Evolutionary conservation across 371 early-diverging fungal species (phyloP).

Genomic region (Mortierella sp.): DNA sequence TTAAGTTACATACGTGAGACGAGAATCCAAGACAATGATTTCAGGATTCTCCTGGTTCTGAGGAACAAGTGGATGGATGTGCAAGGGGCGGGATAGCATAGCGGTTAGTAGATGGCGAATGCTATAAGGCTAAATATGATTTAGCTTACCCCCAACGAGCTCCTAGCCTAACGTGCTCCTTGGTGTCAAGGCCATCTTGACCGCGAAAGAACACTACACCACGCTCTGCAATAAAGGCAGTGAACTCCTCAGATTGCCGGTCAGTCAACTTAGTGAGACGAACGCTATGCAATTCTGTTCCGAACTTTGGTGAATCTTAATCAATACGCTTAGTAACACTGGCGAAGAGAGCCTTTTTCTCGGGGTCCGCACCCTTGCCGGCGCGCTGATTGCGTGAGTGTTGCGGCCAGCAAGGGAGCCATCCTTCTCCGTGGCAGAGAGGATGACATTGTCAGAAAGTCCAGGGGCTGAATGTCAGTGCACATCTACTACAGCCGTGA

Average conservation of each 20-base stretch:
- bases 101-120: background rate
- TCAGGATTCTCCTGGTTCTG: slow-evolving; percentile 48
- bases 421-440: slow-evolving; percentile 47
- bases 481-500: background rate
- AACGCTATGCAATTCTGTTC: slow-evolving; percentile 78
- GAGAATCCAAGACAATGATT: slow-evolving; percentile 50
- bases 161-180: slow-evolving; percentile 65
- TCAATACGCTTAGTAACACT: slow-evolving; percentile 71
- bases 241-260: slow-evolving; percentile 67
- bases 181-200: slow-evolving; percentile 64
- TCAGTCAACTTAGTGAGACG: slow-evolving; percentile 65
- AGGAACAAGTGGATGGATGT: slow-evolving; percentile 67
- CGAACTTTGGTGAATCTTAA: slow-evolving; percentile 71
- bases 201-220: slow-evolving; percentile 74
- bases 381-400: slow-evolving; percentile 52
- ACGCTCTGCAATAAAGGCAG: slow-evolving; percentile 68
- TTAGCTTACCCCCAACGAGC: slow-evolving; percentile 58
- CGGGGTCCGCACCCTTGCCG: slow-evolving; percentile 68
- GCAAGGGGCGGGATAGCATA: slow-evolving; percentile 50
- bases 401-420: slow-evolving; percentile 47
- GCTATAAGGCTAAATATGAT: background rate
- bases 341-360: slow-evolving; percentile 67
- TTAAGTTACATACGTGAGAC: slow-evolving; percentile 27
- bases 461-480: slow-evolving; percentile 5
- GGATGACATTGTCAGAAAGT: slow-evolving; percentile 30